Percentiles rank a stretch among this genome's conserved stretches.
phyloP scores from a whole-genome alignment of 2,329 filamentous ascomycete species.

The Calonectria leucothoes region DNA sequence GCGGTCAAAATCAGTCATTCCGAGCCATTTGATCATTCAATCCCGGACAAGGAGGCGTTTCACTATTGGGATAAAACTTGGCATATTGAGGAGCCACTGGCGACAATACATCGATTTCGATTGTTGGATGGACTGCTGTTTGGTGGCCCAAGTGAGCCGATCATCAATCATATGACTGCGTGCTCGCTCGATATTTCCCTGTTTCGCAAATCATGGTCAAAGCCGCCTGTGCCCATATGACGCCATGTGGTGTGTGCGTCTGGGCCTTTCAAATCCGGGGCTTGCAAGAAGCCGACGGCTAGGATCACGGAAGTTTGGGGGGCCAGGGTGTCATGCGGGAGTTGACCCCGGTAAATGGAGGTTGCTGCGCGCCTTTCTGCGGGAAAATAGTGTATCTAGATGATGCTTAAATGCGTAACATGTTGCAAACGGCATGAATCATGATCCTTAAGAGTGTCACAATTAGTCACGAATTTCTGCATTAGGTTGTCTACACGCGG shows the following conservation, averaged over 20 bases:
- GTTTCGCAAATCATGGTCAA: not conserved
- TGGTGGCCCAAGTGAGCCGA: not conserved
- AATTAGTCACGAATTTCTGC: too few relatives aligned
- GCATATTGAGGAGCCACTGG: not conserved
- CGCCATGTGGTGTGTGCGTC: not conserved
- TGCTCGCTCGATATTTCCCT: not conserved
- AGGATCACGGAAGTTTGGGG: not conserved
- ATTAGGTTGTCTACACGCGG: too few relatives aligned
- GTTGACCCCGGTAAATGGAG: not conserved
- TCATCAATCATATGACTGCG: not conserved
- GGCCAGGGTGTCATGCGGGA: not conserved
- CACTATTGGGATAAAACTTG: not conserved
- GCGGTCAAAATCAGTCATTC: not conserved
- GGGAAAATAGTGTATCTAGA: too few relatives aligned
- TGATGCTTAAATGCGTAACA: too few relatives aligned
- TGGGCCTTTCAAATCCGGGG: not conserved
- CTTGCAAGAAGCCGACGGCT: not conserved
- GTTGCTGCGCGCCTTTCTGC: too few relatives aligned
- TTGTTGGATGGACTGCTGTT: not conserved
- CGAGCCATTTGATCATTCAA: not conserved
- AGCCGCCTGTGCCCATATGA: not conserved
- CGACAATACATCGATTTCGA: not conserved
- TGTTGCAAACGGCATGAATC: too few relatives aligned
- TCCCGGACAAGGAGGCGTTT: not conserved
- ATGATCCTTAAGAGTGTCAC: too few relatives aligned